Base-by-base conservation (phyloP, 2,329 filamentous ascomycete genomes). In the Pseudogymnoascus sp. region DNA sequence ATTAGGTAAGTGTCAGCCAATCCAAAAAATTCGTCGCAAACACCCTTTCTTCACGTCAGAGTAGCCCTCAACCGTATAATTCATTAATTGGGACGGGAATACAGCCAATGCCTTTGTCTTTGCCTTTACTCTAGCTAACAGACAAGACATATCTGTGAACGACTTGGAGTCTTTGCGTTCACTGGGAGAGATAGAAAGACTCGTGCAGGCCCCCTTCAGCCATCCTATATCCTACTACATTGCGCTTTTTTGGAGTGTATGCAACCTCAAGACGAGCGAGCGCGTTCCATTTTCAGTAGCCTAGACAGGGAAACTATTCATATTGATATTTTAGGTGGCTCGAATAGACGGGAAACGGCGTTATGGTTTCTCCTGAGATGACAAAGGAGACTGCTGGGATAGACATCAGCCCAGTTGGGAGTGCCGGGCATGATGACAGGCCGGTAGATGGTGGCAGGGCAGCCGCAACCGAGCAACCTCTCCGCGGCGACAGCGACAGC, bases 161-260 rank as follows among this genome's bases (percentile, higher is more conserved):
- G 83, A 85, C 83, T 85, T 85, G 69, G 75, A 82, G 83, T 85
- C 83, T 85, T 85, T 85, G 83, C 83, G 82, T 81, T 84, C 84
- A 82, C 81, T 76, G 78, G 73, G 77, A 78, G 74, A 59, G 76
- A 73, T 67, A 82, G 79, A 84, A 84, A 85, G 82, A 84, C 82
- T 82, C 73, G 65, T 21, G 63, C 5, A 62, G 38, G 12, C 33
- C 25, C 31, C 31, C 35, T 12, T 56, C 25, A 38, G 60, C 6
- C 21, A 44, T 44, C 14, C 59, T 11, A 61, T 44, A 61, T n/a
- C 18, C 38, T 56, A 21, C 28, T 18, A 33, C 59, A 11, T 25
- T 61, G 59, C 38, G 33, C n/a, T 25, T 61, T 61, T 31, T 18
- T 44, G 7, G 25, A 25, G 35, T 25, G 21, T 61, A n/a, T 38